phyloP scores from a whole-genome alignment of 345 rosid species.

The Camelina laxa region DNA sequence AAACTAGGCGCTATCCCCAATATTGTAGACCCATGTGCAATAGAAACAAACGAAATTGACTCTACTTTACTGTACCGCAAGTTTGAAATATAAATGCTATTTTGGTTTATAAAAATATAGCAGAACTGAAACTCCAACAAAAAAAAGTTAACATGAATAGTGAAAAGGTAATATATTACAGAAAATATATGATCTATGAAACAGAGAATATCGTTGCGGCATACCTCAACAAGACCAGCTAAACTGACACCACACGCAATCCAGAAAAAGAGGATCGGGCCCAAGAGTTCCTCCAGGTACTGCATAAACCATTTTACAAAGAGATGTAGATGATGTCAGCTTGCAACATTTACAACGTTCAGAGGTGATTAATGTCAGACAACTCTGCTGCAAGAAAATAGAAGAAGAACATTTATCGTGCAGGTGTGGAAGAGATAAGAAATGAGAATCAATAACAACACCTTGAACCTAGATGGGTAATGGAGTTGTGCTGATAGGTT shows the following conservation, averaged over 20 bases:
- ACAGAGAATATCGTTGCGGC: constrained; percentile 23
- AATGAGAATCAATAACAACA: constrained; percentile 34
- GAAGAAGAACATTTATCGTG: constrained; percentile 2
- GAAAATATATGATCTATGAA: constrained; percentile 16
- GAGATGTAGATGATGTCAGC: constrained; percentile 31
- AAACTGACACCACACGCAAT: constrained; percentile 85
- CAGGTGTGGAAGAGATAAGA: constrained; percentile 11
- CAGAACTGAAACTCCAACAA: constrained; percentile 17
- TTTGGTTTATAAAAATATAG: not conserved
- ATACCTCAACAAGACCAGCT: constrained; percentile 89
- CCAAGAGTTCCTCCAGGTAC: constrained; percentile 90
- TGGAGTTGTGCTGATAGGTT: constrained; percentile 75
- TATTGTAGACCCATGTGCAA: constrained; percentile 13
- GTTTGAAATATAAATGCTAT: not conserved
- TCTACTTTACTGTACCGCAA: not conserved
- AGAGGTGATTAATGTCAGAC: constrained; percentile 2
- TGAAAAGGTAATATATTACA: constrained; percentile 19
- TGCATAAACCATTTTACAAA: constrained; percentile 43
- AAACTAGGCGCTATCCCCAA: constrained; percentile 1
- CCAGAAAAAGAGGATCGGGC: constrained; percentile 86
- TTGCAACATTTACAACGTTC: constrained; percentile 16
- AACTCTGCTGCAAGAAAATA: not conserved
- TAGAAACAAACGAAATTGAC: constrained; percentile 12
- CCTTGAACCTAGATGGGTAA: constrained; percentile 80
- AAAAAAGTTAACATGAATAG: not conserved